phyloP scores from a whole-genome alignment of 2,329 filamentous ascomycete species.

The Cladobotryum mycophilum region DNA sequence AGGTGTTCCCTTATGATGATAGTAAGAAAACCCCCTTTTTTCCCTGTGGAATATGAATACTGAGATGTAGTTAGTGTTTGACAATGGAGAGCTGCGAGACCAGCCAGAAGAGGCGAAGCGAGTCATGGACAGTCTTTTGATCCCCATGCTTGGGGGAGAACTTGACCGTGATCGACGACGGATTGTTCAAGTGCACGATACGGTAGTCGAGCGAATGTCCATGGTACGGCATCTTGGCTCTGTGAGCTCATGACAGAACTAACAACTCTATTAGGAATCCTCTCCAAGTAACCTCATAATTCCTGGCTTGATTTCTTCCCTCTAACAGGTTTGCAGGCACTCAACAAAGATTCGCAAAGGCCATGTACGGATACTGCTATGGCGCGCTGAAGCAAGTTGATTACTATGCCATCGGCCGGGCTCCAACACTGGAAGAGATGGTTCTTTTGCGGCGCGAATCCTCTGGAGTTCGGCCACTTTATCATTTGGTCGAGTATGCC shows the following conservation, averaged over 20 bases:
- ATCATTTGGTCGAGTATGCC: constrained; percentile 19
- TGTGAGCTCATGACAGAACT: not conserved
- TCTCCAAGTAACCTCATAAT: not conserved
- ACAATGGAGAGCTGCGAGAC: constrained; percentile 14
- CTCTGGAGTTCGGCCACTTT: constrained; percentile 15
- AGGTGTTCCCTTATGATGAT: constrained; percentile 20
- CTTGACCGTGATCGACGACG: not conserved
- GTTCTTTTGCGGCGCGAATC: constrained; percentile 15
- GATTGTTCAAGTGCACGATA: constrained; percentile 16
- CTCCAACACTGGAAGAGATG: constrained; percentile 16
- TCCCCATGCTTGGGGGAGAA: constrained; percentile 7
- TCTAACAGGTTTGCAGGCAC: constrained; percentile 10
- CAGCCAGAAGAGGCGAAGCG: constrained; percentile 10
- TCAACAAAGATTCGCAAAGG: constrained; percentile 13
- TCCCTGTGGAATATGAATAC: not conserved
- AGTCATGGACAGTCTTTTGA: constrained; percentile 17
- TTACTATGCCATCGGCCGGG: constrained; percentile 4
- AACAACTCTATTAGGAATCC: not conserved
- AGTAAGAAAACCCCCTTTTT: constrained; percentile 6
- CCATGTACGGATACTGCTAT: constrained; percentile 15
- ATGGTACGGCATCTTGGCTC: constrained; percentile 4
- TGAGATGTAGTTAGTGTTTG: constrained; percentile 15
- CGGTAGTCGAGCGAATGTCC: constrained; percentile 10
- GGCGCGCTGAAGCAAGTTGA: constrained; percentile 17
- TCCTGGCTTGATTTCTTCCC: not conserved